Evolutionary conservation across 345 rosid species (phyloP), one percentile per base, ranked within the genome.

Genomic region (Populus pruinosa): DNA sequence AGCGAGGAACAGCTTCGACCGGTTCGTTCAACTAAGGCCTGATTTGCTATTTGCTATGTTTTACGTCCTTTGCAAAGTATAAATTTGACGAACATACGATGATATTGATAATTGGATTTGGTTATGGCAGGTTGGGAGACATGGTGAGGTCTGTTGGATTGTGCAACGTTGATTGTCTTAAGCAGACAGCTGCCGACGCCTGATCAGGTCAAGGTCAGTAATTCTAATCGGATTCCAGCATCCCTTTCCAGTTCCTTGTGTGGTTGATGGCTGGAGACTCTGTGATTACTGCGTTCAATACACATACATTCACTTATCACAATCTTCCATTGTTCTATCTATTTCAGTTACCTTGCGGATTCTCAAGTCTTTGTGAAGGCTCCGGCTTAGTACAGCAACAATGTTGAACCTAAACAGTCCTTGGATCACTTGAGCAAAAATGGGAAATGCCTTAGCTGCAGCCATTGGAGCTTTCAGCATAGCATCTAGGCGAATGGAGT

Each of bases 81-180:
- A 20, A 47, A 27, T 14, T 33, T 66, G 67, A 21, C 16, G 3
- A 18, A 17, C 43, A 17, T 36, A 17, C 36, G 29, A 49, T 44
- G 38, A 23, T 78, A 1, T 43, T 53, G 59, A 39, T 41, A 63
- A n/a, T 49, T 73, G n/a, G n/a, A 33, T 55, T 17, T 29, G 47
- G 65, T 76, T 41, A 66, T 79, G 81, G 81, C 84, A 93, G 97
- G 77, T 82, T 93, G 65, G 92, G 96, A 67, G 94, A 93, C 43
- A 90, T 89, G 80, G 94, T 93, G 84, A 87, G 94, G 77, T 87
- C 92, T 3, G 98, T 90, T 76, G 91, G 95, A 72, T 79, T 90
- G 70, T 93, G 96, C 89, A 93, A 86, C 50, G 89, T 89, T 73
- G 91, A 90, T 77, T 91, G 97, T 82, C 75, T 92, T 82, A 89